phyloP scores from a whole-genome alignment of 2,329 filamentous ascomycete genomes.

The Botrytis medusae region DNA sequence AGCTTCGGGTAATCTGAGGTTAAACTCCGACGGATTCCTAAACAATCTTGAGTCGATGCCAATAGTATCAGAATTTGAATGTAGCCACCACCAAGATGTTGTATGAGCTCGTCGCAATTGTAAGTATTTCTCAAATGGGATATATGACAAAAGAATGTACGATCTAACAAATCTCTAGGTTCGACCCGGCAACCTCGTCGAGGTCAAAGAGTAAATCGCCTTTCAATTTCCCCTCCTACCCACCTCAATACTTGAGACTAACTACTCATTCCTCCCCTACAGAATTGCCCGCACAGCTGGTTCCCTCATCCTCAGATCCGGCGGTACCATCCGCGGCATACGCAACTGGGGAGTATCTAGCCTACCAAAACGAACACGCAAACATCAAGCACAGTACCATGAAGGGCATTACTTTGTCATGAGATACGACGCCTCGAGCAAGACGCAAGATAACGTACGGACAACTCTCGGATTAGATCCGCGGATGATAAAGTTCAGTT shows the following conservation, averaged over 20 bases:
- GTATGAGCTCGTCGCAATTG: conserved; percentile 96
- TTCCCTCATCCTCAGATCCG: conserved; percentile 74
- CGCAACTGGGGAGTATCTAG: conserved; percentile 94
- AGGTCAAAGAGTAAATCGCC: conserved; percentile 85
- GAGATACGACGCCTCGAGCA: conserved; percentile 81
- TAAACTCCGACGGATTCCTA: conserved; percentile 3
- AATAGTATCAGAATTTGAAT: conserved; percentile 24
- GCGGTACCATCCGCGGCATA: conserved; percentile 87
- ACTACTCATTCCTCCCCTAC: conserved; percentile 24
- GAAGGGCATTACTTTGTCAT: conserved; percentile 96
- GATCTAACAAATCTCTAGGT: conserved; percentile 57
- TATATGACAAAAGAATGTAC: background rate
- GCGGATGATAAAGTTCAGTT: conserved; percentile 80
- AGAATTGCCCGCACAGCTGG: conserved; percentile 89
- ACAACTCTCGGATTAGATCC: conserved; percentile 81
- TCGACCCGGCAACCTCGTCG: conserved; percentile 82
- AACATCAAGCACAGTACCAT: conserved; percentile 79
- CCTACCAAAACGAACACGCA: conserved; percentile 75
- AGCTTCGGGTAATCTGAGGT: conserved; percentile 12
- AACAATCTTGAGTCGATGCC: conserved; percentile 11
- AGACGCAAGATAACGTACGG: conserved; percentile 72
- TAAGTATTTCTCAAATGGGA: conserved; percentile 48
- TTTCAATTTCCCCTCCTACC: conserved; percentile 24
- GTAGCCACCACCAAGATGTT: conserved; percentile 63
- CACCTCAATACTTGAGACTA: conserved; percentile 12